phyloP scores from a whole-genome alignment of 495 filamentous ascomycete species.

The Pyronema domesticum region DNA sequence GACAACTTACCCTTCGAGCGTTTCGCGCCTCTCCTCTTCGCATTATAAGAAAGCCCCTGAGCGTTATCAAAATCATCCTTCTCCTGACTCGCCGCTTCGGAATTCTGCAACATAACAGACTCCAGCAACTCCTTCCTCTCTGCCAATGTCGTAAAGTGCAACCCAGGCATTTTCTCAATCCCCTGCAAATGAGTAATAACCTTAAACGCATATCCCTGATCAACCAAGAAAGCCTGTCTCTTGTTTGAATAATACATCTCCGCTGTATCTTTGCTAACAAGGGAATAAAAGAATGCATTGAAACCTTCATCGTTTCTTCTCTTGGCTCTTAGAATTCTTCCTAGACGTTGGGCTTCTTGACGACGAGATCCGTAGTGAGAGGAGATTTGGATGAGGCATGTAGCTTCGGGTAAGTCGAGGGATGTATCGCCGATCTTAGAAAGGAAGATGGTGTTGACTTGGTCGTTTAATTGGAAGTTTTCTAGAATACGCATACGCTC shows the following conservation, averaged over 20 bases:
- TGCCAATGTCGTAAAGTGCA: conserved; percentile 60
- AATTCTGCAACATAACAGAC: conserved; percentile 80
- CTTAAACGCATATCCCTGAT: conserved; percentile 98
- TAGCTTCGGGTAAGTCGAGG: conserved; percentile 89
- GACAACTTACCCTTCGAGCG: conserved; percentile 70
- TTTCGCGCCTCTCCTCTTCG: conserved; percentile 37
- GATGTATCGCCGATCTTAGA: conserved; percentile 98
- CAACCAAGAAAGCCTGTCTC: conserved; percentile 91
- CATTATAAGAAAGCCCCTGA: conserved; percentile 14
- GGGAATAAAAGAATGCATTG: conserved; percentile 97
- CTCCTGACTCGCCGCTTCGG: conserved; percentile 57
- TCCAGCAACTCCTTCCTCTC: conserved; percentile 81
- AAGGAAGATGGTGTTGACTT: conserved; percentile 89
- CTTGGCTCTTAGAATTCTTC: conserved; percentile 89
- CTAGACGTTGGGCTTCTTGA: conserved; percentile 89
- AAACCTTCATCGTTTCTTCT: conserved; percentile 96
- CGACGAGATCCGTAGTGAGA: conserved; percentile 95
- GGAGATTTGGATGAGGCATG: conserved; percentile 93
- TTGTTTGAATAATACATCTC: conserved; percentile 99
- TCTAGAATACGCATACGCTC: conserved; percentile 83
- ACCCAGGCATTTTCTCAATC: conserved; percentile 62
- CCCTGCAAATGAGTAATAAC: conserved; percentile 93
- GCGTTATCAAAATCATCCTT: conserved; percentile 65
- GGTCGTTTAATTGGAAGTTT: conserved; percentile 90
- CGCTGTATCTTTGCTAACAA: conserved; percentile 90